These are phyloP conservation scores for Dillenia turbinata DNA, from an alignment of 164 flowering plant genomes.

Conservation along the genomic window DNA sequence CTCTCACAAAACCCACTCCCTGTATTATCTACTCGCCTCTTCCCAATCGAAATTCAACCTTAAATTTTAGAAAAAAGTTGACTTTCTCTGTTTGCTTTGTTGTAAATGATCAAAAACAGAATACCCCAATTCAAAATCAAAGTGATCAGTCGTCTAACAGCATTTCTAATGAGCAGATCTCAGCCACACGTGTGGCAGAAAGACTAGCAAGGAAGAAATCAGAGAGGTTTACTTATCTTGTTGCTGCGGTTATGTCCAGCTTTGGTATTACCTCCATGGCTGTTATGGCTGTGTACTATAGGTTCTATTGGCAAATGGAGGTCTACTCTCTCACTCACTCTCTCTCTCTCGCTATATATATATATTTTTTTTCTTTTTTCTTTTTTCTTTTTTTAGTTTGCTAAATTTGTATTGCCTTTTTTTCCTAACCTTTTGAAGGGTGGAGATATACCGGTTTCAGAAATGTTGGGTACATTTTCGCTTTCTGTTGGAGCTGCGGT, in stretches of 20 bases:
- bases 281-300: conserved; percentile 68
- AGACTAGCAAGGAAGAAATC: conserved; percentile 63
- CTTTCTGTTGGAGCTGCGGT: conserved; percentile 94
- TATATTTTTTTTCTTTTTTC: neutral
- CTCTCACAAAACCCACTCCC: conserved; percentile 3
- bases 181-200: conserved; percentile 32
- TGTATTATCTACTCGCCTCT: neutral
- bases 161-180: conserved; percentile 10
- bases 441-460: conserved; percentile 62
- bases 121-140: neutral
- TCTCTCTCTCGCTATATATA: neutral
- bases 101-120: conserved; percentile 33
- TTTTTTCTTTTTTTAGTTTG: neutral
- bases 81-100: conserved; percentile 42
- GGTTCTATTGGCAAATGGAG: conserved; percentile 93
- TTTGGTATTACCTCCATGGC: conserved; percentile 86
- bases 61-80: conserved; percentile 7
- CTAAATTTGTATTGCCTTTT: neutral
- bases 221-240: conserved; percentile 67
- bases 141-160: conserved; percentile 1
- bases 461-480: conserved; percentile 86
- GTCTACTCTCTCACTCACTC: conserved; percentile 18
- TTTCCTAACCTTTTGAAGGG: conserved; percentile 48
- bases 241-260: conserved; percentile 87
- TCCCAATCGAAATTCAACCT: neutral